Evolutionary conservation across 2,329 filamentous ascomycete species (phyloP), one percentile per base, ranked within the genome.

Genomic region (Cercospora sp.): DNA sequence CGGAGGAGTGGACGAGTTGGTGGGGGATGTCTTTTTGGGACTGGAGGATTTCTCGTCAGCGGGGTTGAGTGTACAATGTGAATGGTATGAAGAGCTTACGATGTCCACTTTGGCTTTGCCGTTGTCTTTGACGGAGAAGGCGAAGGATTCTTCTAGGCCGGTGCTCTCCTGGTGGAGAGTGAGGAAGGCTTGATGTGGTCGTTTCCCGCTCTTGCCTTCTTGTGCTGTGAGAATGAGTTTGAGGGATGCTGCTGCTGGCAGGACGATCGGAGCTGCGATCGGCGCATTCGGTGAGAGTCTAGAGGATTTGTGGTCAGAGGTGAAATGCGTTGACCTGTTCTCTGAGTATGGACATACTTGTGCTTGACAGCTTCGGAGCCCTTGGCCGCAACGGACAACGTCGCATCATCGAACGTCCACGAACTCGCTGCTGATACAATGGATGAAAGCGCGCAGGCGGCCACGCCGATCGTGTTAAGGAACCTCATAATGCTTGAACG

Each of bases 101-200:
- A 99, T 83, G 74, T 96, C 91, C 33, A 97, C 85, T 65, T 89
- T 89, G 23, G 87, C 93, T 82, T 97, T 97, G 73, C 95, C 95
- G 75, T 86, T 93, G 9, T 95, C 91, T 83, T 96, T 97, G 59
- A 96, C 83, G 10, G 83, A 89, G 74, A 99, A 85, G 1, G 93
- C 89, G 76, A 94, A 97, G 0, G 94, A 93, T 26, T 93, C 90
- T 80, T 98, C 94, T 58, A 99, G 84, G 39, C 92, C 92, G 10
- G 89, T 90, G 12, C 85, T 82, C 10, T 86, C 83, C 74, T 98
- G 93, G 74, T 87, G 89, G 67, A 99, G 81, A 16, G 95, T 85
- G 64, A 99, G 85, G 83, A 97, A 97, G 5, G 93, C 93, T 81
- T 99, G 95, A 81, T 99, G 95, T 74, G 95, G 93, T 72, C 91